Evolutionary conservation across 2,329 filamentous ascomycete species (phyloP), one percentile per base, ranked within the genome.

Genomic region (Penicillium sp.): DNA sequence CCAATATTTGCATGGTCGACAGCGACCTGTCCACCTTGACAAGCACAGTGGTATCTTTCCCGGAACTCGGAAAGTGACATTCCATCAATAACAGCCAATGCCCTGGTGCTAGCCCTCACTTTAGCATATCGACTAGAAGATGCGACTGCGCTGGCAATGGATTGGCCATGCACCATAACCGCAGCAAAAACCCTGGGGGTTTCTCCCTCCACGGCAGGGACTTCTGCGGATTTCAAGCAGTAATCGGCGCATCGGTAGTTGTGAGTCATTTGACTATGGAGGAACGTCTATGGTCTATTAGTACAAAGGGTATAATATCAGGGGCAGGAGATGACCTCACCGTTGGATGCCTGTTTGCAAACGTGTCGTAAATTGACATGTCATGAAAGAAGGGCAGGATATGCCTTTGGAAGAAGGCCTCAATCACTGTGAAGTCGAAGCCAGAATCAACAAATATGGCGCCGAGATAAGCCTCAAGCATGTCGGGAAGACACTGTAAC

Each of bases 401-500:
- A 60, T 92, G 85, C 15, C 65, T 69, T n/a, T 84, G 74, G 72
- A 96, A 97, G 75, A 99, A 97, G 0, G 69, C 68, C 59, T 88
- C 84, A 1, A 97, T 88, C 18, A 86, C 79, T 13, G 71, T 70
- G 71, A 88, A 97, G 67, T 94, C 77, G 74, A 93, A 97, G 44
- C 81, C 79, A 0, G 90, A 88, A 72, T 99, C 94, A 12, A 99
- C 88, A 69, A 97, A 97, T 23, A 97, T 80, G 21, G 93, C 93
- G 1, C 91, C 94, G 3, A 97, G 77, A 64, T 91, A 94, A 0
- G 93, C 85, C 78, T 99, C 94, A 4, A 97, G 80, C 37, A 96
- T 84, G 71, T 99, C 94, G 0, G 92, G 85, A 6, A 97, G 83
- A 50, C 82, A 86, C 75, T 35, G 31, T 27, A 15, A 35, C 18